Conservation (phyloP, 2,329 filamentous ascomycete genomes). For the Cercospora sesami region DNA sequence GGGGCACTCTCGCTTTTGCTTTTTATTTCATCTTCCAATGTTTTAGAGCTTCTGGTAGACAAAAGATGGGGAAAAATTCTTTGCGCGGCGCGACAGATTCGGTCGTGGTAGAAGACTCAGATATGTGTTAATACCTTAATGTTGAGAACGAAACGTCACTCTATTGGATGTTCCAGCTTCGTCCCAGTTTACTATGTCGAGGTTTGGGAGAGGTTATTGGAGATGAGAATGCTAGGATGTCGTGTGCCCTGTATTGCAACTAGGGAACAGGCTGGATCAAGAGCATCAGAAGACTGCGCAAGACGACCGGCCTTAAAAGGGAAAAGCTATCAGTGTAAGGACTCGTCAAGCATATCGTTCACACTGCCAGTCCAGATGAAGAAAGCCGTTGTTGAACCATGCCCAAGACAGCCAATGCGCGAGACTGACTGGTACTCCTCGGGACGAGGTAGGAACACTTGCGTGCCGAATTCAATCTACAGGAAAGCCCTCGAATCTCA, state of each 20-base stretch:
- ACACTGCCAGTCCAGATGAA: no score
- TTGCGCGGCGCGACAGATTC: background rate
- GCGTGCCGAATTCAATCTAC: no score
- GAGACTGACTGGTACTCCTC: no score
- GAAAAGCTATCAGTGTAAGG: background rate
- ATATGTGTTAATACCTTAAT: slow-evolving; percentile 1
- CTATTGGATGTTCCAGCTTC: background rate
- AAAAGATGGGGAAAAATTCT: background rate
- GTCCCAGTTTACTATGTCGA: background rate
- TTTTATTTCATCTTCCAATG: background rate
- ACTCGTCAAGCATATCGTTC: background rate
- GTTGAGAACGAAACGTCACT: background rate
- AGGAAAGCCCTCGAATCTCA: background rate
- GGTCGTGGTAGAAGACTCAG: background rate
- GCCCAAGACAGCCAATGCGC: no score
- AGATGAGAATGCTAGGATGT: background rate
- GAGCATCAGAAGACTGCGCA: background rate
- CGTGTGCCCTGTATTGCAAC: background rate
- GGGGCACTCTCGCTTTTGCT: background rate
- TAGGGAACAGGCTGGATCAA: background rate
- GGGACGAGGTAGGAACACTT: no score
- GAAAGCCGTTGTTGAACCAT: no score
- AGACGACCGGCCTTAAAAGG: no score
- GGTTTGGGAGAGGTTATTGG: background rate
- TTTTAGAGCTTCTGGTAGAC: background rate